phyloP scores from a whole-genome alignment of 441 rosid genomes.

The Croton setiger region DNA sequence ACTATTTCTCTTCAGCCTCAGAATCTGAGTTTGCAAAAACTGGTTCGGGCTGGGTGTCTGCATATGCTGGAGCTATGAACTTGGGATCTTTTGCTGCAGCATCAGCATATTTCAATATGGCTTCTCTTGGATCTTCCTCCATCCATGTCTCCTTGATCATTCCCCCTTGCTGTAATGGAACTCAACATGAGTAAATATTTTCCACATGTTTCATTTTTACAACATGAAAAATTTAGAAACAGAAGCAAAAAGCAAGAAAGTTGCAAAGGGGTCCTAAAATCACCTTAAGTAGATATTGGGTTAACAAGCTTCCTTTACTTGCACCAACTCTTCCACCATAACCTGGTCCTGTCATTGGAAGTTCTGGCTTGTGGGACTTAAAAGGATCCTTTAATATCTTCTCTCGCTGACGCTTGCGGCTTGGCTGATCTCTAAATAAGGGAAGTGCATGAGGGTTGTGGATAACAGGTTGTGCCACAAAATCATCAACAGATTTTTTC shows the following conservation, averaged over 20 bases:
- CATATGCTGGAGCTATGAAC: slow-evolving; percentile 94
- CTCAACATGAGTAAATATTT: slow-evolving; percentile 20
- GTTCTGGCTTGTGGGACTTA: slow-evolving; percentile 90
- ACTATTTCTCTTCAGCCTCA: slow-evolving; percentile 70
- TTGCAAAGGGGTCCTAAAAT: not conserved
- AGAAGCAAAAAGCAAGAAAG: not conserved
- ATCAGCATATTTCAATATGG: slow-evolving; percentile 88
- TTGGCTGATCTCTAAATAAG: slow-evolving; percentile 93
- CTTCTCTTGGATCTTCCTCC: slow-evolving; percentile 99
- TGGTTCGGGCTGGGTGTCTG: slow-evolving; percentile 79
- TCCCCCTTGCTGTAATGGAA: slow-evolving; percentile 90
- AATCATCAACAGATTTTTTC: slow-evolving; percentile 90
- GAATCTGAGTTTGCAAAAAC: slow-evolving; percentile 89
- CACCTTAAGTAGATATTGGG: slow-evolving; percentile 97
- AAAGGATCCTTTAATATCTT: slow-evolving; percentile 85
- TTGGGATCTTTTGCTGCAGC: slow-evolving; percentile 92
- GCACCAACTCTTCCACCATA: slow-evolving; percentile 91
- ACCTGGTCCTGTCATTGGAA: slow-evolving; percentile 94
- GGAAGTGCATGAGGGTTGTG: slow-evolving; percentile 98
- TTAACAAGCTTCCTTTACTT: slow-evolving; percentile 85
- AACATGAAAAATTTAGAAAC: not conserved
- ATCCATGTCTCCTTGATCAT: slow-evolving; percentile 99
- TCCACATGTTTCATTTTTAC: slow-evolving; percentile 8
- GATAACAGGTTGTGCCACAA: slow-evolving; percentile 77
- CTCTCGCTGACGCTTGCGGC: slow-evolving; percentile 93